Conservation (phyloP, 2,329 filamentous ascomycete genomes). For the Orbilia quercus region DNA sequence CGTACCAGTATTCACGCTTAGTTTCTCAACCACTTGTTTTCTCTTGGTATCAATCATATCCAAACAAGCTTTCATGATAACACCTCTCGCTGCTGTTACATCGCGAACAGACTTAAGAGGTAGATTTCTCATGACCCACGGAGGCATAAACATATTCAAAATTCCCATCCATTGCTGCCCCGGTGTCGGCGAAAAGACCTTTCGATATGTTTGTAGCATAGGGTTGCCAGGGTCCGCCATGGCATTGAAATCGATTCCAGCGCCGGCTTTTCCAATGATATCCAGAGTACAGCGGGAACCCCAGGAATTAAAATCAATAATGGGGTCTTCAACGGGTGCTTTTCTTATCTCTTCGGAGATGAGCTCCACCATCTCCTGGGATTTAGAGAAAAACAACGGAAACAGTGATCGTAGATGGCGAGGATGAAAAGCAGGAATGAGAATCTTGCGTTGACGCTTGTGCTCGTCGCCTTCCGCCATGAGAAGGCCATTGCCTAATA, state of each 20-base stretch:
- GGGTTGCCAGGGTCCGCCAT: constrained; percentile 68
- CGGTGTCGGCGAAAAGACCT: constrained; percentile 68
- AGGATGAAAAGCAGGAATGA: constrained; percentile 86
- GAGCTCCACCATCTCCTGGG: constrained; percentile 73
- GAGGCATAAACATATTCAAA: constrained; percentile 72
- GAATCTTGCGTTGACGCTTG: constrained; percentile 78
- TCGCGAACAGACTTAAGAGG: constrained; percentile 79
- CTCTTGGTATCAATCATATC: constrained; percentile 79
- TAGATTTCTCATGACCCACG: constrained; percentile 71
- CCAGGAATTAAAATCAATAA: constrained; percentile 73
- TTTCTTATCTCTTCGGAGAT: constrained; percentile 68
- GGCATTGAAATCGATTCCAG: constrained; percentile 77
- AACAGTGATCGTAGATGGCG: constrained; percentile 83
- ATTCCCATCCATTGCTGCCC: constrained; percentile 63
- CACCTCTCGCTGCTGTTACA: constrained; percentile 68
- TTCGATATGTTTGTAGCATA: constrained; percentile 70
- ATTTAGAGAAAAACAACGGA: constrained; percentile 83
- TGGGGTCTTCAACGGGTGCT: constrained; percentile 63
- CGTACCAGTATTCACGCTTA: constrained; percentile 62
- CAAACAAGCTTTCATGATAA: constrained; percentile 74
- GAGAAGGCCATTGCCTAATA: constrained; percentile 78
- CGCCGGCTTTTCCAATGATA: constrained; percentile 78
- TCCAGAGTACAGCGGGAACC: constrained; percentile 76
- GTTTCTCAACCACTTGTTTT: constrained; percentile 65
- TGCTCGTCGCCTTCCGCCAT: constrained; percentile 88